These are phyloP conservation scores for Neurospora sp. DNA, from an alignment of 495 filamentous ascomycete species.

Conservation along the genomic window DNA sequence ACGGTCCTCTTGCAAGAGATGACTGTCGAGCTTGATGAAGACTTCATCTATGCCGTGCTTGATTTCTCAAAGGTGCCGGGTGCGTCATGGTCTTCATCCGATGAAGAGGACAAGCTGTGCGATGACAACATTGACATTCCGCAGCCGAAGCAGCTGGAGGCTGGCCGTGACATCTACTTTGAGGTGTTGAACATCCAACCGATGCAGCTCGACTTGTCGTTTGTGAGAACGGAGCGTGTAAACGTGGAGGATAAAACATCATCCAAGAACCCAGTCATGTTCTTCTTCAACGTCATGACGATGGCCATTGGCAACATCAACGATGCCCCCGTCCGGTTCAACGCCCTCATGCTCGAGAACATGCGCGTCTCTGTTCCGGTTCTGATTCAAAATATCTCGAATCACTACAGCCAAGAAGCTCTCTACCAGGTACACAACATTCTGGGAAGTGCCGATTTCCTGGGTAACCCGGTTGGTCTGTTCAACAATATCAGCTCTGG, in stretches of 20 bases:
- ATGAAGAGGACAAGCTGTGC: constrained; percentile 72
- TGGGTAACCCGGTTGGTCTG: constrained; percentile 95
- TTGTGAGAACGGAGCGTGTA: constrained; percentile 91
- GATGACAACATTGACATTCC: constrained; percentile 87
- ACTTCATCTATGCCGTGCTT: constrained; percentile 91
- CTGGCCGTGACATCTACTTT: constrained; percentile 91
- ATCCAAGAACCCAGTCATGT: constrained; percentile 89
- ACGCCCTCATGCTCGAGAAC: constrained; percentile 91
- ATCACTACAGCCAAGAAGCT: constrained; percentile 91
- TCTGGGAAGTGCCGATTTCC: constrained; percentile 90
- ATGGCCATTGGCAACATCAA: constrained; percentile 99
- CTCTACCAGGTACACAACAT: constrained; percentile 95
- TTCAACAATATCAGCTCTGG: constrained; percentile 98
- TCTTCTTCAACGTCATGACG: constrained; percentile 93
- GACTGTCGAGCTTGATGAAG: constrained; percentile 95
- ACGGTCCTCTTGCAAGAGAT: constrained; percentile 92
- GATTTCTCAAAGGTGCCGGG: constrained; percentile 94
- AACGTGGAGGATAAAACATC: constrained; percentile 91
- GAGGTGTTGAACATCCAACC: constrained; percentile 94
- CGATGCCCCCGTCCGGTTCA: constrained; percentile 86
- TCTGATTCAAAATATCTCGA: constrained; percentile 72
- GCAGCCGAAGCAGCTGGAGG: constrained; percentile 74
- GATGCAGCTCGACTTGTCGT: constrained; percentile 94
- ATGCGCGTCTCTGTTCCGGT: constrained; percentile 81
- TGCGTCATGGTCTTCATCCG: constrained; percentile 77